Percentiles rank a stretch among this genome's conserved stretches.
Conservation (phyloP, 2,329 filamentous ascomycete species). For the Zasmidium citrigriseum region DNA sequence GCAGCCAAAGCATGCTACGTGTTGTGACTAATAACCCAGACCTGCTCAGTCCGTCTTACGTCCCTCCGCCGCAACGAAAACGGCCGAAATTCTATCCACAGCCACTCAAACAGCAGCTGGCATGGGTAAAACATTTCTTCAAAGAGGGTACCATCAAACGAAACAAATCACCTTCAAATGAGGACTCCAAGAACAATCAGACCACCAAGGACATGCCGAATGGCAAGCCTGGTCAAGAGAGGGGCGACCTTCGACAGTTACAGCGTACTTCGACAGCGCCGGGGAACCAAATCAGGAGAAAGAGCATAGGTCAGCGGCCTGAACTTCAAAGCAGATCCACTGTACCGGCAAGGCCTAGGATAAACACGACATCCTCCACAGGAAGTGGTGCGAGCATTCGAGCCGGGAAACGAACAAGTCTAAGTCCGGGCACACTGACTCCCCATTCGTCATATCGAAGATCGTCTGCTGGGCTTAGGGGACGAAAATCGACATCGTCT, state of each 20-base stretch:
- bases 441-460: conserved; percentile 84
- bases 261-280: conserved; percentile 38
- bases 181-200: conserved; percentile 20
- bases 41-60: conserved; percentile 53
- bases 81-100: conserved; percentile 60
- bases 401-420: conserved; percentile 56
- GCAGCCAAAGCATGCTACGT: conserved; percentile 80
- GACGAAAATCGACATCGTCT: conserved; percentile 92
- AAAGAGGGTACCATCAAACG: conserved; percentile 64
- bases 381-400: conserved; percentile 32
- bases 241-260: conserved; percentile 31
- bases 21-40: conserved; percentile 73
- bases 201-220: conserved; percentile 20
- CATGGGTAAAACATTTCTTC: conserved; percentile 71
- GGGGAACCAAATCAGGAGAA: conserved; percentile 33
- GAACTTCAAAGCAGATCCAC: conserved; percentile 41
- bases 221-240: conserved; percentile 18
- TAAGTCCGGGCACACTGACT: conserved; percentile 74
- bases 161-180: conserved; percentile 55
- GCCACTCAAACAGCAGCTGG: conserved; percentile 66
- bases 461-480: conserved; percentile 78
- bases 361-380: conserved; percentile 43
- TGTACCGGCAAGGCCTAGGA: conserved; percentile 42
- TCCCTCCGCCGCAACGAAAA: conserved; percentile 48
- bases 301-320: conserved; percentile 37